phyloP scores from a whole-genome alignment of 1,139 yeast species.

The Pichia sp. region DNA sequence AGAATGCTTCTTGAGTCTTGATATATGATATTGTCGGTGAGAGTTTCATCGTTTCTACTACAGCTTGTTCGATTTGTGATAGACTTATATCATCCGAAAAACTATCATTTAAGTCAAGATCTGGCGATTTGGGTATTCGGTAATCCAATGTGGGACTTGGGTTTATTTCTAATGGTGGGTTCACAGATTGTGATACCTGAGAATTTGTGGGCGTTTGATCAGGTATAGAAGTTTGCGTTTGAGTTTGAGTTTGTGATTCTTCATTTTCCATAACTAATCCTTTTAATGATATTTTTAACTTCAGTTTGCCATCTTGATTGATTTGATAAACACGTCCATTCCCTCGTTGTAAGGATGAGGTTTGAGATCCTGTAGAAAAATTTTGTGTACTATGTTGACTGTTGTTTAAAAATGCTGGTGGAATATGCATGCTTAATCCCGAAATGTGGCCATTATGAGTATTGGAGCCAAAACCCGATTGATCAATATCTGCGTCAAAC shows the following conservation, averaged over 20 bases:
- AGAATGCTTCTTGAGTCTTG: neutral
- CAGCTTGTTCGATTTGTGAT: conserved; percentile 6
- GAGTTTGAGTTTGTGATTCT: neutral
- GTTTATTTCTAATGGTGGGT: neutral
- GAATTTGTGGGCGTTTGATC: neutral
- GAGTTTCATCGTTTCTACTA: neutral
- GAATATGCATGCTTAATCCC: too few species aligned
- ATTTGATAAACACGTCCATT: conserved; percentile 9
- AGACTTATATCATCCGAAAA: conserved; percentile 11
- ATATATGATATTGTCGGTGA: neutral
- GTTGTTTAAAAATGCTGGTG: too few species aligned
- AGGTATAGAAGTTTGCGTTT: neutral
- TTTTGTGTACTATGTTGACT: too few species aligned
- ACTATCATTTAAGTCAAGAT: too few species aligned
- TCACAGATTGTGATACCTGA: neutral
- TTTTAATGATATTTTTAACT: conserved; percentile 10
- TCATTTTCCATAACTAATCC: conserved; percentile 8
- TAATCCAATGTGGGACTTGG: too few species aligned
- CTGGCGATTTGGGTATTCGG: neutral
- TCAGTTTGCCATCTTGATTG: conserved; percentile 8
- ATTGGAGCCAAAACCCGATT: too few species aligned
- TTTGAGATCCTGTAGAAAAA: neutral
- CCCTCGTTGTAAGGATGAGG: too few species aligned
- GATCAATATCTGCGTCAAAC: too few species aligned
- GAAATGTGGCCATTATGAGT: too few species aligned